phyloP scores from a whole-genome alignment of 345 rosid genomes.

The Streptanthus diversifolius region DNA sequence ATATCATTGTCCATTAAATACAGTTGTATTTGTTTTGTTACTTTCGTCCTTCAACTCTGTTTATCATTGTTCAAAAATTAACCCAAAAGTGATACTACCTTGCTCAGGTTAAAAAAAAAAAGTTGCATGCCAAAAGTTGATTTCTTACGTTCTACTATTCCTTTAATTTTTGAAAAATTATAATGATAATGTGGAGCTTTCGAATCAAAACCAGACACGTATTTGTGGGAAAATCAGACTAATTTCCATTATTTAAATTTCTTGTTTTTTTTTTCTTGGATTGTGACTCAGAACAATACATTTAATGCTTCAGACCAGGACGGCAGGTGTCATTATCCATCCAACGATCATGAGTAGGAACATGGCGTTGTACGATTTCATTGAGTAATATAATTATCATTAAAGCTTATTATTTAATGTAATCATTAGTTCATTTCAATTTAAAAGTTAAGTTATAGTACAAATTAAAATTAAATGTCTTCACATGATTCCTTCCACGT shows the following conservation, averaged over 20 bases:
- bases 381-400: background rate
- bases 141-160: too few species aligned
- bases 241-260: background rate
- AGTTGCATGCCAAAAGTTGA: too few species aligned
- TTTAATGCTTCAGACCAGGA: background rate
- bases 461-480: background rate
- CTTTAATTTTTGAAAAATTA: too few species aligned
- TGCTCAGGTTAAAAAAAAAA: too few species aligned
- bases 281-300: background rate
- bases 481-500: slow-evolving; percentile 26
- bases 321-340: background rate
- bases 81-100: too few species aligned
- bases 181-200: background rate
- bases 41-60: background rate
- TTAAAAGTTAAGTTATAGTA: background rate
- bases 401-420: background rate
- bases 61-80: background rate
- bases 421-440: background rate
- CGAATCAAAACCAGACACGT: background rate
- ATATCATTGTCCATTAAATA: background rate
- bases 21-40: background rate
- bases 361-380: slow-evolving; percentile 15
- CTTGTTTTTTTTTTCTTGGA: background rate
- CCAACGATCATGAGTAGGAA: background rate
- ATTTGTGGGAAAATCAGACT: background rate